Percentiles rank a stretch among this genome's conserved stretches.
These are phyloP conservation scores for Cerrena zonata DNA, from an alignment of 1,284 basidiomycete genomes.

Conservation along the genomic window DNA sequence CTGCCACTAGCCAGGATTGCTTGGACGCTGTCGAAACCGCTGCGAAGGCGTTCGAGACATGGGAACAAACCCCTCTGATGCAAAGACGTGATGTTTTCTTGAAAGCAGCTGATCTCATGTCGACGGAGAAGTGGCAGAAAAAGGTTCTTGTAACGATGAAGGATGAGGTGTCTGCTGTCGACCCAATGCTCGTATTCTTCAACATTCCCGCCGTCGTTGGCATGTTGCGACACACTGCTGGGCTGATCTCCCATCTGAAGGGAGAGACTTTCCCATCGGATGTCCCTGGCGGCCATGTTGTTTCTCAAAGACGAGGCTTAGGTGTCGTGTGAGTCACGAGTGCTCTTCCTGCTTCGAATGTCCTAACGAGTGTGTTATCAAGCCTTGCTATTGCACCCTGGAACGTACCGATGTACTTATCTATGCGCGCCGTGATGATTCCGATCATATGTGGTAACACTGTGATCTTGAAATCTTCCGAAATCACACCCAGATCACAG, in stretches of 20 bases:
- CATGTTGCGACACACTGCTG: slow-evolving; percentile 15
- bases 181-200: slow-evolving; percentile 21
- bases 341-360: not conserved
- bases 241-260: slow-evolving; percentile 3
- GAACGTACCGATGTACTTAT: slow-evolving; percentile 44
- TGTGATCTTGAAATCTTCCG: slow-evolving; percentile 56
- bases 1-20: slow-evolving; percentile 43
- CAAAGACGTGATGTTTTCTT: slow-evolving; percentile 40
- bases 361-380: not conserved
- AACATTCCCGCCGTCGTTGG: slow-evolving; percentile 10
- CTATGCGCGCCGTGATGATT: slow-evolving; percentile 44
- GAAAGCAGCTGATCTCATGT: slow-evolving; percentile 40
- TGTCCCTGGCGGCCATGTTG: slow-evolving; percentile 8
- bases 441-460: slow-evolving; percentile 63
- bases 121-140: slow-evolving; percentile 36
- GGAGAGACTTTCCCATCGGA: slow-evolving; percentile 11
- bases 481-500: slow-evolving; percentile 48
- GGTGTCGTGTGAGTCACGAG: slow-evolving; percentile 16
- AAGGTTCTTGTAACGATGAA: slow-evolving; percentile 29
- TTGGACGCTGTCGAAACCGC: slow-evolving; percentile 44
- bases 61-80: slow-evolving; percentile 38
- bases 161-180: slow-evolving; percentile 37
- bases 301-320: slow-evolving; percentile 6
- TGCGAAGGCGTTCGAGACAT: slow-evolving; percentile 40
- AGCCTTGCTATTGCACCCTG: slow-evolving; percentile 19